Percentiles rank a stretch among this genome's conserved stretches.
Evolutionary conservation across 805 yeast genomes (phyloP).

Genomic region (Suhomyces tanzawaensis): DNA sequence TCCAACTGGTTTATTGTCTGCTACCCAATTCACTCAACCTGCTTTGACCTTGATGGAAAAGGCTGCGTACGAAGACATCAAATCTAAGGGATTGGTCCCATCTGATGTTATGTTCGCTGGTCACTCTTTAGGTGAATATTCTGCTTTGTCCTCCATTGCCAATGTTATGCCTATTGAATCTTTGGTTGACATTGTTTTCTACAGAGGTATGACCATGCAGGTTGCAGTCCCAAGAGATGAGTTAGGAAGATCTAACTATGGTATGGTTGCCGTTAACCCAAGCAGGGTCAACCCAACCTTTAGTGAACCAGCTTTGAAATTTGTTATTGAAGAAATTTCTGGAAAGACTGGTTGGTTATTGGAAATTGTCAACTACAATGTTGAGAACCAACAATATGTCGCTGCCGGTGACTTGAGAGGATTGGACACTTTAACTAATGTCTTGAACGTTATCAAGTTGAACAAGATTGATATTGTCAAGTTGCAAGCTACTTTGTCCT

Average conservation of each 20-base stretch:
- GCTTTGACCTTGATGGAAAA: slow-evolving; percentile 99
- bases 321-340: slow-evolving; percentile 87
- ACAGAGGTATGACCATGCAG: slow-evolving; percentile 99
- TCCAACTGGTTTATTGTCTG: slow-evolving; percentile 92
- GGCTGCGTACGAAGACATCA: slow-evolving; percentile 97
- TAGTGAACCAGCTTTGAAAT: slow-evolving; percentile 89
- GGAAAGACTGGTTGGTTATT: slow-evolving; percentile 86
- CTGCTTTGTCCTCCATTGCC: slow-evolving; percentile 94
- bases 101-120: slow-evolving; percentile 95
- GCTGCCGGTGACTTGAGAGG: slow-evolving; percentile 98
- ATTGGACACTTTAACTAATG: slow-evolving; percentile 88
- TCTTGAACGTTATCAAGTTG: slow-evolving; percentile 85
- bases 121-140: slow-evolving; percentile 98
- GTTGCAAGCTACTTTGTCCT: slow-evolving; percentile 74
- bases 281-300: slow-evolving; percentile 86
- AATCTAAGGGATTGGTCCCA: slow-evolving; percentile 91
- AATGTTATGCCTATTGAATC: slow-evolving; percentile 99
- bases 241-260: slow-evolving; percentile 93
- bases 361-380: slow-evolving; percentile 97
- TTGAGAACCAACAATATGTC: slow-evolving; percentile 97
- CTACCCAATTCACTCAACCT: slow-evolving; percentile 99
- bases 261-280: slow-evolving; percentile 99
- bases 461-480: slow-evolving; percentile 93
- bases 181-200: slow-evolving; percentile 94
- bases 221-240: slow-evolving; percentile 99